Evolutionary conservation across 805 yeast species (phyloP).

Genomic region (Metschnikowia lochheadii): DNA sequence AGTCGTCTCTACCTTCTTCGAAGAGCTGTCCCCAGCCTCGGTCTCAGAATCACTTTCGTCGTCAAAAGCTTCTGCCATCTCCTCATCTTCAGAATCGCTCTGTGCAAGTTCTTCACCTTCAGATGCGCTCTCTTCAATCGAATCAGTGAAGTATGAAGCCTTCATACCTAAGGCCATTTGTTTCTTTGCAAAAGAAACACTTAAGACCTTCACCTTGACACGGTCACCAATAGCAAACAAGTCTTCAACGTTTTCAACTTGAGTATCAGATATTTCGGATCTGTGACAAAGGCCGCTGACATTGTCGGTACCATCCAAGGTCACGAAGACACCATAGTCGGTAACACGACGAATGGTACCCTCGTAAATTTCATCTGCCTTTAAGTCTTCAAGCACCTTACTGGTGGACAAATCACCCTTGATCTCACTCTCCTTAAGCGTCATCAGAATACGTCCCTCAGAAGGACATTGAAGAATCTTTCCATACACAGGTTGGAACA

Average conservation of each 20-base stretch:
- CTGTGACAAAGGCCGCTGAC: slow-evolving; percentile 86
- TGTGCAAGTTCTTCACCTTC: slow-evolving; percentile 14
- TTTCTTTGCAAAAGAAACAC: slow-evolving; percentile 58
- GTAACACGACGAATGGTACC: slow-evolving; percentile 76
- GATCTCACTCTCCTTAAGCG: slow-evolving; percentile 77
- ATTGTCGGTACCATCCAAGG: slow-evolving; percentile 66
- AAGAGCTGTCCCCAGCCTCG: slow-evolving; percentile 22
- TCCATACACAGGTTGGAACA: slow-evolving; percentile 71
- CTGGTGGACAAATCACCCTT: slow-evolving; percentile 59
- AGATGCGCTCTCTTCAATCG: slow-evolving; percentile 23
- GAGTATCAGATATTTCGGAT: slow-evolving; percentile 74
- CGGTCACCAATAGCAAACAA: slow-evolving; percentile 86
- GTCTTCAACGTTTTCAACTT: slow-evolving; percentile 51
- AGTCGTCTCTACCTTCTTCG: slow-evolving; percentile 10
- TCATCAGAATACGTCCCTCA: slow-evolving; percentile 65
- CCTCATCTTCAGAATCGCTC: slow-evolving; percentile 21
- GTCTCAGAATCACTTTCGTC: slow-evolving; percentile 23
- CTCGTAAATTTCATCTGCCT: slow-evolving; percentile 65
- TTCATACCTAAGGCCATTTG: slow-evolving; percentile 89
- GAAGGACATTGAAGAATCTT: slow-evolving; percentile 61
- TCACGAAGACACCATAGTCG: slow-evolving; percentile 89
- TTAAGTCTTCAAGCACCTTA: slow-evolving; percentile 63
- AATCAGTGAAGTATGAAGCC: slow-evolving; percentile 75
- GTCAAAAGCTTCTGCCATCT: slow-evolving; percentile 34
- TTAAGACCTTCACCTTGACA: slow-evolving; percentile 78